phyloP scores from a whole-genome alignment of 169 alveolate species.

The Perkinsus marinus region DNA sequence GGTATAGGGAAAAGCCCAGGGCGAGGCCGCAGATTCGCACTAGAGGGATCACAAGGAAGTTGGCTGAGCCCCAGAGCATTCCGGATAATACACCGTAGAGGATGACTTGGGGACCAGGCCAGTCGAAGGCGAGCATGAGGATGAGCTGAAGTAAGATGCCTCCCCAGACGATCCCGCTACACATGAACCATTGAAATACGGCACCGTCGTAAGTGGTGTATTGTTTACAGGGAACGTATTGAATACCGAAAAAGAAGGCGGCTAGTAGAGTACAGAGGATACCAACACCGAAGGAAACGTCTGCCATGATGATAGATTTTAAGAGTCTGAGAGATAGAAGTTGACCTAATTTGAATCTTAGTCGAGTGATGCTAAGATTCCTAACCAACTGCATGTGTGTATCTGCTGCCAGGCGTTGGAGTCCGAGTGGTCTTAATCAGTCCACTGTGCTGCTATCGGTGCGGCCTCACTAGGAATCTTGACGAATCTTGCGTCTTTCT shows the following conservation, averaged over 20 bases:
- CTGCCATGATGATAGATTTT: background rate
- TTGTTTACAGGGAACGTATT: background rate
- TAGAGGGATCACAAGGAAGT: background rate
- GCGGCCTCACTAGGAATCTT: no score
- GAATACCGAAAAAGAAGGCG: background rate
- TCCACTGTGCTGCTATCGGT: background rate
- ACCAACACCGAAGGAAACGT: background rate
- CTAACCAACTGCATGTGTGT: background rate
- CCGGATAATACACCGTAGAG: background rate
- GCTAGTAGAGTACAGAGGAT: background rate
- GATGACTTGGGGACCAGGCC: background rate
- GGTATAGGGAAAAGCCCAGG: background rate
- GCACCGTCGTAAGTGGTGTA: background rate
- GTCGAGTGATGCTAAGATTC: background rate
- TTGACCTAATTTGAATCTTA: background rate
- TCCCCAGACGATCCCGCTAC: background rate
- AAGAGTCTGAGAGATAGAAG: background rate
- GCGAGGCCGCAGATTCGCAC: background rate
- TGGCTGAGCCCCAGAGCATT: background rate
- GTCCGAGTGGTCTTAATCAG: background rate
- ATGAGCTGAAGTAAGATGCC: background rate
- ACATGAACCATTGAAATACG: background rate
- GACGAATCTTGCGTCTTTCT: no score
- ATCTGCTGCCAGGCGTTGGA: background rate
- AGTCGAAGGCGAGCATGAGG: background rate